Evolutionary conservation across 1,284 basidiomycete genomes (phyloP).

Genomic region (Thelephora terrestris): DNA sequence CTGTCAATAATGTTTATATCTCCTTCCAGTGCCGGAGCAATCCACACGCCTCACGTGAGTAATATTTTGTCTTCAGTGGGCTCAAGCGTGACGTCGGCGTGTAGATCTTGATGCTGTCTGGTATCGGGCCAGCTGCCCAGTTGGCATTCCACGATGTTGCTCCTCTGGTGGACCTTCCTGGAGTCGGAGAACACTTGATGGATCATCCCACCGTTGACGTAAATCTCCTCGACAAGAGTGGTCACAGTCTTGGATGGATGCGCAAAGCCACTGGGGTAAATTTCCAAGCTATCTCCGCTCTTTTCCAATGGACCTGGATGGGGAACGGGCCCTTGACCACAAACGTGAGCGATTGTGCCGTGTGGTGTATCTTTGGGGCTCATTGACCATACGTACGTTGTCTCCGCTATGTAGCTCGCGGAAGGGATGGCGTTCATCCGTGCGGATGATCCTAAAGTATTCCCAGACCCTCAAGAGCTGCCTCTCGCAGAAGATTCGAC

Average conservation of each 20-base stretch:
- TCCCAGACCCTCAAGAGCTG: conserved; percentile 29
- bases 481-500: conserved; percentile 36
- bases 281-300: conserved; percentile 26
- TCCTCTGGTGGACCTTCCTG: conserved; percentile 40
- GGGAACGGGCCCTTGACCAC: conserved; percentile 37
- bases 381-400: not conserved
- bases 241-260: conserved; percentile 18
- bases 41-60: conserved; percentile 35
- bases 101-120: conserved; percentile 18
- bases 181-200: conserved; percentile 48
- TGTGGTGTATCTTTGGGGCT: not conserved
- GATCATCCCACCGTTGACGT: conserved; percentile 46
- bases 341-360: conserved; percentile 34
- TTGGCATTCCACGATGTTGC: conserved; percentile 33
- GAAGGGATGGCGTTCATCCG: conserved; percentile 51
- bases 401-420: conserved; percentile 31
- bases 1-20: not conserved
- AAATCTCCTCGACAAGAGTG: conserved; percentile 42
- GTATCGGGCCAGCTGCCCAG: conserved; percentile 13
- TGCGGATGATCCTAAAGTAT: conserved; percentile 41
- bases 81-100: conserved; percentile 2
- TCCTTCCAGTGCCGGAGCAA: conserved; percentile 27
- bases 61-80: not conserved
- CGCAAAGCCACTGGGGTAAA: conserved; percentile 10
- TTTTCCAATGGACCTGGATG: conserved; percentile 32